Evolutionary conservation across 805 yeast genomes (phyloP), one percentile per base, ranked within the genome.

Genomic region (Wickerhamiella australiensis): DNA sequence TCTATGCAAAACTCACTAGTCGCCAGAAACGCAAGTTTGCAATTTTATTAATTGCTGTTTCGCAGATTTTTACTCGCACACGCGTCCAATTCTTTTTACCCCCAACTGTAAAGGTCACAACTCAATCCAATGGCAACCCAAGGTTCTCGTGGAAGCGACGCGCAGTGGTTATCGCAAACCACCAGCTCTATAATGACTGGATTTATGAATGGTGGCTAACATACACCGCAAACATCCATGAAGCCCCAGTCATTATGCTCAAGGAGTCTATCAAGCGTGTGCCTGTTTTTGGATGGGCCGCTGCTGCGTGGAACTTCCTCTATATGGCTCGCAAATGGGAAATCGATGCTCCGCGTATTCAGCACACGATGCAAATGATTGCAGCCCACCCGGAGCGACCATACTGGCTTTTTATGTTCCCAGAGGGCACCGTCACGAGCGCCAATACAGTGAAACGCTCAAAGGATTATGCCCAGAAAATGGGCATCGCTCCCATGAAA

Each of bases 131-230:
- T 41, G 42, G 42, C 42, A 38, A 38, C 42, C 44, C 44, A 25
- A 8, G 5, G 29, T 20, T 67, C 2, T 51, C 56, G 11, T 58
- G 80, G 41, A 63, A 69, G 6, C 75, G 75, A 18, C 73, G 78
- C 36, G 72, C 84, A 0, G 73, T 90, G 1, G 62, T 82, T 42
- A 80, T 88, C 31, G 77, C 92, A n/a, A 90, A 90, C 61, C 97
- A 90, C 65, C 96, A 88, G 66, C 81, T 90, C 21, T 90, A 90
- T 63, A 79, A 90, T 3, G 98, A 90, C 63, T 90, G 98, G 98
- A 72, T 83, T 9, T 87, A 77, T 58, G 57, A 86, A 50, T 90
- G 98, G 98, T 90, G 85, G 77, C 53, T 84, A 18, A 70, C 84
- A 0, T 82, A 85, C 62, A 73, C 87, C 5, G 76, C 85, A 11